Conservation (phyloP, 2,329 filamentous ascomycete species). For the Chaetoscypha palmicola region DNA sequence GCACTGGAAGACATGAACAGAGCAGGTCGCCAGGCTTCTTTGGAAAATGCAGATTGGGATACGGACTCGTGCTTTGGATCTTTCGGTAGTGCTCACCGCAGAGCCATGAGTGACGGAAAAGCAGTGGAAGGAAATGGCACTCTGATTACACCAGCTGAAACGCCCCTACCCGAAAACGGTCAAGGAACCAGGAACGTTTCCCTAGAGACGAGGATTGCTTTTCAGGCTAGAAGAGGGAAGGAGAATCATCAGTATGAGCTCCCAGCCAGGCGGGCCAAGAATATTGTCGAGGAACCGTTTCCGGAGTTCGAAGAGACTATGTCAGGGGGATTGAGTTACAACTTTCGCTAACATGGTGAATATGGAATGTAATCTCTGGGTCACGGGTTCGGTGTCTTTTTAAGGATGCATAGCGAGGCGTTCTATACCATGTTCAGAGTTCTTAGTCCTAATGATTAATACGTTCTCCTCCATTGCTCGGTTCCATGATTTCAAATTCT, state of each 20-base stretch:
- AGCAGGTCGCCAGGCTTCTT: constrained; percentile 33
- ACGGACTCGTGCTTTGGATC: constrained; percentile 10
- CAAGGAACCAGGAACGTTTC: neutral
- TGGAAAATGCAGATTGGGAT: constrained; percentile 11
- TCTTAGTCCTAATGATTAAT: too few relatives aligned
- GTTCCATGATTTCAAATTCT: too few relatives aligned
- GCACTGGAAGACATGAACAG: constrained; percentile 59
- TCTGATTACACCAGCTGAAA: neutral
- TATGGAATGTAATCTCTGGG: too few relatives aligned
- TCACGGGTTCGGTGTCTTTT: too few relatives aligned
- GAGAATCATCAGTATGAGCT: neutral
- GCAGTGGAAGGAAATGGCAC: neutral
- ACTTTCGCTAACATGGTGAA: neutral
- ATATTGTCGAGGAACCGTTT: neutral
- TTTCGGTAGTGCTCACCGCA: neutral
- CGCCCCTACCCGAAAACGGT: neutral
- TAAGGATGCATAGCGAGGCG: neutral
- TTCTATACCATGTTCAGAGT: neutral
- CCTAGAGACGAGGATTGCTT: neutral
- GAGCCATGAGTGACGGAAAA: neutral
- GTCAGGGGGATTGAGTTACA: neutral
- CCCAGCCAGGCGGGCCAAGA: neutral
- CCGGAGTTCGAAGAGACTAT: neutral
- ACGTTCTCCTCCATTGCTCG: too few relatives aligned
- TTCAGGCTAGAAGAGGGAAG: neutral